Evolutionary conservation across 2,329 filamentous ascomycete species (phyloP).

Genomic region (Aspergillus brasiliensis): DNA sequence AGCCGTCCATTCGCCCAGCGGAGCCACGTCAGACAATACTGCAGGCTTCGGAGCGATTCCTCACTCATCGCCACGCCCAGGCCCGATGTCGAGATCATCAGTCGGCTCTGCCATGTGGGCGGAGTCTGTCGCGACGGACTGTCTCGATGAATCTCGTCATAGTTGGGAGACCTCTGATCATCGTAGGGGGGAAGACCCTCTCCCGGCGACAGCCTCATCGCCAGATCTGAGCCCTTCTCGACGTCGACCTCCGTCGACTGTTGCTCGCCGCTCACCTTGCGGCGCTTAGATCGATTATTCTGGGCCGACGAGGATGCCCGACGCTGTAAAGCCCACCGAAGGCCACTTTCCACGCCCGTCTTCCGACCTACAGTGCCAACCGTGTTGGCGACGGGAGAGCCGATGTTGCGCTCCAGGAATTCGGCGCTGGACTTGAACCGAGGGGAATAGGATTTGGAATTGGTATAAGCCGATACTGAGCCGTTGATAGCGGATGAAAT

Average conservation of each 20-base stretch:
- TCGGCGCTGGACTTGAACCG: slow-evolving; percentile 87
- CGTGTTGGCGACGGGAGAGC: slow-evolving; percentile 78
- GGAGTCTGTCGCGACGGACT: slow-evolving; percentile 31
- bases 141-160: slow-evolving; percentile 60
- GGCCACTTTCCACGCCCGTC: slow-evolving; percentile 83
- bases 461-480: slow-evolving; percentile 81
- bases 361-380: slow-evolving; percentile 80
- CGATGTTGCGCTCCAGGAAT: slow-evolving; percentile 85
- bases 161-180: slow-evolving; percentile 72
- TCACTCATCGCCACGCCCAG: slow-evolving; percentile 90
- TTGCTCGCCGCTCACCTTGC: slow-evolving; percentile 45
- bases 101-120: slow-evolving; percentile 71
- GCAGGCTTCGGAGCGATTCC: slow-evolving; percentile 79
- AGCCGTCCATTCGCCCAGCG: slow-evolving; percentile 81
- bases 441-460: slow-evolving; percentile 87
- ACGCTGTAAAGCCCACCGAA: slow-evolving; percentile 75
- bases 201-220: slow-evolving; percentile 57
- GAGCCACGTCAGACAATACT: slow-evolving; percentile 80
- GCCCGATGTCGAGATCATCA: slow-evolving; percentile 88
- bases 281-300: slow-evolving; percentile 44
- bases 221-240: slow-evolving; percentile 43
- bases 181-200: slow-evolving; percentile 85
- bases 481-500: slow-evolving; percentile 82
- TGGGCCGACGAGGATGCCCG: slow-evolving; percentile 38
- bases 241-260: slow-evolving; percentile 48